Evolutionary conservation across 495 filamentous ascomycete genomes (phyloP).

Genomic region (Aspergillus diversus): DNA sequence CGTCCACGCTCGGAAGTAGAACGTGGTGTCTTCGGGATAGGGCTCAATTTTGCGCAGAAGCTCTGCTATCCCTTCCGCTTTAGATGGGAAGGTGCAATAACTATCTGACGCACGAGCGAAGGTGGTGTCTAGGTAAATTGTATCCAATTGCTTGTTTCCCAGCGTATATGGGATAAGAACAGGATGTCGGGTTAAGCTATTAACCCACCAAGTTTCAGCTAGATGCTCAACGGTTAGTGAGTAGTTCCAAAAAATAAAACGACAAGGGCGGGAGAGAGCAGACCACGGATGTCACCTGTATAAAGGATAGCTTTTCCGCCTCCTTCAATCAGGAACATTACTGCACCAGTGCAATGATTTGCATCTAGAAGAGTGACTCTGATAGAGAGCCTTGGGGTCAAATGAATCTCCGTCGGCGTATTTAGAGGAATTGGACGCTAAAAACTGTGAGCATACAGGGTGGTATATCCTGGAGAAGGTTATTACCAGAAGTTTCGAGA

Average conservation of each 20-base stretch:
- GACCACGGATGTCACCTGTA: constrained; percentile 88
- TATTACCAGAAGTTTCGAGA: constrained; percentile 65
- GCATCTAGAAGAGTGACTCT: constrained; percentile 87
- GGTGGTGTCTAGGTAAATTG: constrained; percentile 87
- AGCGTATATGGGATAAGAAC: constrained; percentile 73
- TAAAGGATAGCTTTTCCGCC: constrained; percentile 78
- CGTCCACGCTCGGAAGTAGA: constrained; percentile 90
- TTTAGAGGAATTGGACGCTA: constrained; percentile 83
- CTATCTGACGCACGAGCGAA: constrained; percentile 57
- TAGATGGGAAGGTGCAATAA: constrained; percentile 56
- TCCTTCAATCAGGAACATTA: constrained; percentile 92
- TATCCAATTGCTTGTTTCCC: constrained; percentile 68
- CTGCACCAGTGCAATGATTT: constrained; percentile 89
- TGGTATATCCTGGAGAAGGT: neutral
- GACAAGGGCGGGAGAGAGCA: constrained; percentile 22
- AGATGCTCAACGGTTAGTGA: neutral
- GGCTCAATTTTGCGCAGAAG: constrained; percentile 67
- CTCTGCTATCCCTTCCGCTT: constrained; percentile 75
- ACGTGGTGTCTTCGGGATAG: constrained; percentile 76
- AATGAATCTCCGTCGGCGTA: constrained; percentile 77
- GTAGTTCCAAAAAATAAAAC: neutral
- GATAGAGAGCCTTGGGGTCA: constrained; percentile 66
- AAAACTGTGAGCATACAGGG: neutral
- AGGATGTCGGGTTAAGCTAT: constrained; percentile 68
- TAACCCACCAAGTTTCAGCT: constrained; percentile 73